phyloP scores from a whole-genome alignment of 1,284 basidiomycete species.

The Leccinum fuscescens region DNA sequence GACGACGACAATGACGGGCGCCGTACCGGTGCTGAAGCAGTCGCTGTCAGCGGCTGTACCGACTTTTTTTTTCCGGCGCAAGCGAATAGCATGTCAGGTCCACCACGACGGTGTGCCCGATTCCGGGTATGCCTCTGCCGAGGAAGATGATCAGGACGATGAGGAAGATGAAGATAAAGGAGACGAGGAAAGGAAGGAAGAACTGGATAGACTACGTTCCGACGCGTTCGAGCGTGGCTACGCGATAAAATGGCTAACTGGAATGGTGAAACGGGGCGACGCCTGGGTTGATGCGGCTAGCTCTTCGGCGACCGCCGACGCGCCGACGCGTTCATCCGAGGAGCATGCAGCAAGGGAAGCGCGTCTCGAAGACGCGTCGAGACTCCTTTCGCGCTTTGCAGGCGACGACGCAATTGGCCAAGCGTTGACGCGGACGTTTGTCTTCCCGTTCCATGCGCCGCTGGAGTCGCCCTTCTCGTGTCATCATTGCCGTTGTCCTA shows the following conservation, averaged over 20 bases:
- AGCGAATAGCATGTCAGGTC: conserved; percentile 24
- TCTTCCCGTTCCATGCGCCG: conserved; percentile 39
- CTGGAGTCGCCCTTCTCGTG: neutral
- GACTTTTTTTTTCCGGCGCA: conserved; percentile 6
- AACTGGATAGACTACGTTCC: conserved; percentile 40
- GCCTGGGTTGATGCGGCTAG: conserved; percentile 39
- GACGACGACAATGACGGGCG: neutral
- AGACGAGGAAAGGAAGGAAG: conserved; percentile 9
- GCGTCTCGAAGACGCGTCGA: conserved; percentile 43
- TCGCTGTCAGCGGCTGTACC: conserved; percentile 12
- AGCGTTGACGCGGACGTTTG: conserved; percentile 52
- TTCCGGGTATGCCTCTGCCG: conserved; percentile 64
- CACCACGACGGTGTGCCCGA: conserved; percentile 48
- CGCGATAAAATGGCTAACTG: conserved; percentile 57
- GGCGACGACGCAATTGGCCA: conserved; percentile 38
- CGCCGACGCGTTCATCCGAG: conserved; percentile 4
- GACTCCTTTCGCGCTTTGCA: conserved; percentile 60
- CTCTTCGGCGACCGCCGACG: conserved; percentile 8
- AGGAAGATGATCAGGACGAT: conserved; percentile 44
- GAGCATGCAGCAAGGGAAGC: conserved; percentile 34
- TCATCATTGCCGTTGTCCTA: neutral
- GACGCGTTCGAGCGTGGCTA: conserved; percentile 55
- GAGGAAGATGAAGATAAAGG: conserved; percentile 18
- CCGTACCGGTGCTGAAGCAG: conserved; percentile 16
- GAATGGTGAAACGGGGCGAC: conserved; percentile 60